Conservation (phyloP, 441 rosid genomes). For the Cnidoscolus chayamansa region DNA sequence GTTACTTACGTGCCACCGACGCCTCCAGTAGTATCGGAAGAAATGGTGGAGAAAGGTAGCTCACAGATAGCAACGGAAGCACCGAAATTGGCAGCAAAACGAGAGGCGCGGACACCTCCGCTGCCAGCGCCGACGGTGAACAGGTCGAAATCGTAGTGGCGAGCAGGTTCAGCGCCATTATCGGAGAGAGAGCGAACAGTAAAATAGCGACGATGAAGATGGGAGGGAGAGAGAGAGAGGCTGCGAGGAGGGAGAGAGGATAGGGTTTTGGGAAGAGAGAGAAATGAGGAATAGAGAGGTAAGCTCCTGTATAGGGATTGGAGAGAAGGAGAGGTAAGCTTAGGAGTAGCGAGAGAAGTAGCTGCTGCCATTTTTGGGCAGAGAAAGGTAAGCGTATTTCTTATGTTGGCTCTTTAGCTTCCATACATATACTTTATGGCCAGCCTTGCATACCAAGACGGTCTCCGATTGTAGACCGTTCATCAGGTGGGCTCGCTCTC, state of each 20-base stretch:
- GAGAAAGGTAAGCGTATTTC: too few relatives aligned
- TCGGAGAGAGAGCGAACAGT: slow-evolving; percentile 45
- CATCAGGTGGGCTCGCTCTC: not conserved
- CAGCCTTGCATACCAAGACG: not conserved
- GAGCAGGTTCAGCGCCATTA: slow-evolving; percentile 57
- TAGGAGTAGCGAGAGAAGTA: slow-evolving; percentile 41
- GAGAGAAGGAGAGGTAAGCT: slow-evolving; percentile 49
- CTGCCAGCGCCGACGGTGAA: slow-evolving; percentile 94
- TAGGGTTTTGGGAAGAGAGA: slow-evolving; percentile 39
- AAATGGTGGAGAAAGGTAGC: slow-evolving; percentile 83
- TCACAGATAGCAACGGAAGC: slow-evolving; percentile 89
- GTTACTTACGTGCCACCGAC: slow-evolving; percentile 87
- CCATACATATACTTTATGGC: not conserved
- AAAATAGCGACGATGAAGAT: slow-evolving; percentile 35
- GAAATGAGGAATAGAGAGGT: slow-evolving; percentile 27
- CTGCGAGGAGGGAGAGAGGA: slow-evolving; percentile 24
- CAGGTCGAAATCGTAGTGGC: slow-evolving; percentile 77
- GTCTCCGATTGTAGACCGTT: not conserved
- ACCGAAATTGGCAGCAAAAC: slow-evolving; percentile 76
- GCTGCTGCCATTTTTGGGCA: slow-evolving; percentile 23
- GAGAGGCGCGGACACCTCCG: slow-evolving; percentile 94
- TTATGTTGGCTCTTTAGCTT: too few relatives aligned
- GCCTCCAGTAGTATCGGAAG: slow-evolving; percentile 86
- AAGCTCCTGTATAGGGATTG: slow-evolving; percentile 41
- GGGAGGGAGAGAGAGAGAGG: slow-evolving; percentile 23